Conservation (phyloP, 805 yeast species). For the Candida sanyiensis region DNA sequence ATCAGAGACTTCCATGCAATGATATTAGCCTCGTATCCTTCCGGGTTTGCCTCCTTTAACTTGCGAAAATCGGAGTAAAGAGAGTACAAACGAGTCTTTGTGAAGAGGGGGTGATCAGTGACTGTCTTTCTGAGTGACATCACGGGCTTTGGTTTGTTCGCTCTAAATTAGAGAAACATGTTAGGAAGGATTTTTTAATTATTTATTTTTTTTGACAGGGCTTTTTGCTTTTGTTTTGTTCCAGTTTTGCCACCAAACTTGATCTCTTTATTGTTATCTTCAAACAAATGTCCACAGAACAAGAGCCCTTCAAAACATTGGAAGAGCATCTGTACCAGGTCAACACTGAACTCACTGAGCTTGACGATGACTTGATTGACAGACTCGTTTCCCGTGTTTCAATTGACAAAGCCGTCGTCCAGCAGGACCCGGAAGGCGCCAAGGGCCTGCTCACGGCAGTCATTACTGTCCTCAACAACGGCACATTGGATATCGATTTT, state of each 20-base stretch:
- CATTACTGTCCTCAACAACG: constrained; percentile 8
- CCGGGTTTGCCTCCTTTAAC: constrained; percentile 32
- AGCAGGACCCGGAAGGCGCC: constrained; percentile 4
- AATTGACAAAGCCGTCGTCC: constrained; percentile 9
- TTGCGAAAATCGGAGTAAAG: constrained; percentile 35
- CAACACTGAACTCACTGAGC: neutral
- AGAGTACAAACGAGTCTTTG: constrained; percentile 33
- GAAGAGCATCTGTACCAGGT: constrained; percentile 4
- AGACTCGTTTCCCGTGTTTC: constrained; percentile 2
- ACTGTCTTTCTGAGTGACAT: constrained; percentile 19
- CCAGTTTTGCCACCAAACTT: neutral
- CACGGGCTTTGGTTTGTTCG: too few relatives aligned
- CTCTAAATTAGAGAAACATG: too few relatives aligned
- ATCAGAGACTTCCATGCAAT: constrained; percentile 33
- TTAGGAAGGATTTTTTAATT: too few relatives aligned
- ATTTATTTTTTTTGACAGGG: too few relatives aligned
- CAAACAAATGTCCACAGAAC: constrained; percentile 1
- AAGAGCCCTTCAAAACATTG: constrained; percentile 3
- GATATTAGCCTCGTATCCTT: constrained; percentile 37
- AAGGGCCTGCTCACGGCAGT: constrained; percentile 5
- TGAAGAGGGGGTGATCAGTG: constrained; percentile 20
- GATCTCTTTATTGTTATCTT: too few relatives aligned
- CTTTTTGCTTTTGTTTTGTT: neutral
- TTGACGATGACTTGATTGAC: constrained; percentile 1
- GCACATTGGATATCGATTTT: constrained; percentile 12